Percentiles rank a stretch among this genome's conserved stretches.
Conservation (phyloP, 1,284 basidiomycete genomes). For the Inonotus obliquus region DNA sequence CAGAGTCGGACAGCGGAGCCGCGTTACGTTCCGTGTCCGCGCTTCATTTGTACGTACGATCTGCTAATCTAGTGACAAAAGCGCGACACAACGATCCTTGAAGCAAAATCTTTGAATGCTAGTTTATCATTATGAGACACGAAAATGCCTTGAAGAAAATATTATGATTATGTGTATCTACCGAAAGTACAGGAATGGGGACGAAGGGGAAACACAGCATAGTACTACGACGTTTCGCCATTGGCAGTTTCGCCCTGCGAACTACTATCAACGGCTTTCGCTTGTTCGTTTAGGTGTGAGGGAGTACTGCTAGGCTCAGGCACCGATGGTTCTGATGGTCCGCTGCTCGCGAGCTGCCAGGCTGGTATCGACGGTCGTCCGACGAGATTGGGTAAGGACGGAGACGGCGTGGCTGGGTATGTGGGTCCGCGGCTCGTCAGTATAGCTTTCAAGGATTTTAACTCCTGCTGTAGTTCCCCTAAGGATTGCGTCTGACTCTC, state of each 20-base stretch:
- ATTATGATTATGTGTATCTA: background rate
- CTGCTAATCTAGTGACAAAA: background rate
- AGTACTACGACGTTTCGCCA: background rate
- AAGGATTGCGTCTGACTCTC: slow-evolving; percentile 77
- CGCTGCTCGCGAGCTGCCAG: slow-evolving; percentile 66
- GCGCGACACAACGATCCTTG: background rate
- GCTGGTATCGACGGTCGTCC: slow-evolving; percentile 78
- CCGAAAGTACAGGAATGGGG: background rate
- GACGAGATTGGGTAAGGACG: slow-evolving; percentile 41
- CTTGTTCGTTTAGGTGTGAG: background rate
- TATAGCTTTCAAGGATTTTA: slow-evolving; percentile 92
- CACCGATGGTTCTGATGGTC: background rate
- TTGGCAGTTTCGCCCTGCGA: background rate
- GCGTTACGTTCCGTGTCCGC: slow-evolving; percentile 1
- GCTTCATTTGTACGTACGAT: background rate
- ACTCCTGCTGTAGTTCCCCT: slow-evolving; percentile 85
- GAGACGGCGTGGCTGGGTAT: slow-evolving; percentile 43
- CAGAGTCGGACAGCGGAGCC: slow-evolving; percentile 5
- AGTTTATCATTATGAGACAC: background rate
- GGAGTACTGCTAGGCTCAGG: background rate
- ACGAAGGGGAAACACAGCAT: background rate
- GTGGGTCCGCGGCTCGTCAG: slow-evolving; percentile 76
- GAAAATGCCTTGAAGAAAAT: background rate
- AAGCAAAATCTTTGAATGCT: background rate
- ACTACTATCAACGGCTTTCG: background rate